phyloP scores from a whole-genome alignment of 768 basidiomycete species.

The Myochromella boudieri region DNA sequence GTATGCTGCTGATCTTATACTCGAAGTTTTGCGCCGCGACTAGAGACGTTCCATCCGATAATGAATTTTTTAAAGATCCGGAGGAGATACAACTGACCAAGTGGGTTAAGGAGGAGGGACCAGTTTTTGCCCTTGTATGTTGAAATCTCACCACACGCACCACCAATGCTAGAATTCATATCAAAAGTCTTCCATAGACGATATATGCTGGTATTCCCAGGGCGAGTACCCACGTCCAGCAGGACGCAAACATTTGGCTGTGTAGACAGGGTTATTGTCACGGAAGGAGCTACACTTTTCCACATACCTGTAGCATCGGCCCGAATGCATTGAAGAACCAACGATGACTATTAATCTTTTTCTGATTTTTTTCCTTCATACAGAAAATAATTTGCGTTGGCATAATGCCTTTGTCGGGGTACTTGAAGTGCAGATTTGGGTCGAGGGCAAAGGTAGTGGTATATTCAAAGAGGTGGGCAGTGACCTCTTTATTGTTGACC shows the following conservation, averaged over 20 bases:
- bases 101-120: constrained; percentile 77
- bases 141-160: constrained; percentile 97
- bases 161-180: constrained; percentile 87
- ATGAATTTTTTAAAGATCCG: neutral
- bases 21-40: constrained; percentile 96
- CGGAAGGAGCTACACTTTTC: neutral
- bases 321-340: constrained; percentile 98
- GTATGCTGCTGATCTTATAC: constrained; percentile 88
- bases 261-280: neutral
- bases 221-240: constrained; percentile 92
- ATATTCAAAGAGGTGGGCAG: constrained; percentile 74
- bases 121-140: constrained; percentile 90
- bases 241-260: constrained; percentile 91
- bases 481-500: constrained; percentile 67
- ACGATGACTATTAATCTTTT: constrained; percentile 95
- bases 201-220: constrained; percentile 86
- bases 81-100: constrained; percentile 46
- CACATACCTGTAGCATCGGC: constrained; percentile 70
- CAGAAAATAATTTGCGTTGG: constrained; percentile 94
- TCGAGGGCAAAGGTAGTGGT: constrained; percentile 81
- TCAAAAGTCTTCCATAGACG: constrained; percentile 96
- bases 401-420: constrained; percentile 90
- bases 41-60: constrained; percentile 22
- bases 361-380: constrained; percentile 91
- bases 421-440: constrained; percentile 78